Evolutionary conservation across 164 flowering plant species (phyloP).

Genomic region (Nelumbo lutea): DNA sequence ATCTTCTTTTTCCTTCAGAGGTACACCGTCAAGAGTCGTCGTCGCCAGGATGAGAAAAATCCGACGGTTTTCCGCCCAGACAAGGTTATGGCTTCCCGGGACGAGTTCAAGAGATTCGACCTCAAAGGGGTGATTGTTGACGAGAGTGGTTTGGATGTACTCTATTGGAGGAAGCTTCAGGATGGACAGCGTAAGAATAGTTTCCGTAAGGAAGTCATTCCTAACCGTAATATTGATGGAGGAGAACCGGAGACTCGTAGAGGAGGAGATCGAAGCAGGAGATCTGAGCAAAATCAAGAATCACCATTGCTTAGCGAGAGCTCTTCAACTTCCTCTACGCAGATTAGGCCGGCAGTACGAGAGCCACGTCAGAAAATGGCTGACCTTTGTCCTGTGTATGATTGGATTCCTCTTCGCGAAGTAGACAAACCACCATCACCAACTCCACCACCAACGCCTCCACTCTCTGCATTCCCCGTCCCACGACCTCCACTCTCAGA

Average conservation of each 20-base stretch:
- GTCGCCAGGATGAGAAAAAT: not conserved
- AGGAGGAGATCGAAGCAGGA: conserved; percentile 6
- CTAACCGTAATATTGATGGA: conserved; percentile 20
- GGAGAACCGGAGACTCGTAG: conserved; percentile 13
- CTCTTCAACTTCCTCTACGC: conserved; percentile 9
- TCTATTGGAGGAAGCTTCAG: conserved; percentile 78
- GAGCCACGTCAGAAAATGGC: not conserved
- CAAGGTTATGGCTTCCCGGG: conserved; percentile 1
- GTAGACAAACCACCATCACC: not conserved
- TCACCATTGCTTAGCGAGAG: conserved; percentile 35
- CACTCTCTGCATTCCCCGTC: conserved; percentile 28
- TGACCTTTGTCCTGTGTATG: not conserved
- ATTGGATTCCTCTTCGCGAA: too few species aligned
- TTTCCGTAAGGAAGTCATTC: conserved; percentile 25
- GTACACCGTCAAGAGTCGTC: conserved; percentile 7
- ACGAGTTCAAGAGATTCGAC: conserved; percentile 29
- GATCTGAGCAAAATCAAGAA: conserved; percentile 31
- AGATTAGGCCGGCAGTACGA: not conserved
- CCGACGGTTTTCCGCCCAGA: conserved; percentile 11
- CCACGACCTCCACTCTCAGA: conserved; percentile 18
- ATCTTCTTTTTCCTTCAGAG: conserved; percentile 47
- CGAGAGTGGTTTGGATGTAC: conserved; percentile 83
- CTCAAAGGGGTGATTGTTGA: conserved; percentile 72
- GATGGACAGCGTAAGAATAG: conserved; percentile 16
- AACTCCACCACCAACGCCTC: conserved; percentile 18